Percentiles rank a stretch among this genome's conserved stretches.
These are phyloP conservation scores for Gautieria morchelliformis DNA, from an alignment of 768 basidiomycete species.

Conservation along the genomic window DNA sequence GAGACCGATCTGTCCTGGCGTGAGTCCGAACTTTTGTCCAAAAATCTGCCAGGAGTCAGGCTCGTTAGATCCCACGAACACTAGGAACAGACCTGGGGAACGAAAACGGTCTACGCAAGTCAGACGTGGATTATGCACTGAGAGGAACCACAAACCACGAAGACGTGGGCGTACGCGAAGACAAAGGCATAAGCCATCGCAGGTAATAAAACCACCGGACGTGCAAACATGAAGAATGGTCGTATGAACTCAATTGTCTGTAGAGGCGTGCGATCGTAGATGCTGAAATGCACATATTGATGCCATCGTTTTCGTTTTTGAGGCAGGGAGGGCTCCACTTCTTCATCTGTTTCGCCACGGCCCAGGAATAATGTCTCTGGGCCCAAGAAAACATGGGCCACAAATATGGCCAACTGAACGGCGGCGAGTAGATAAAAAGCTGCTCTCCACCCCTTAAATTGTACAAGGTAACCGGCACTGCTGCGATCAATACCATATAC, in stretches of 20 bases:
- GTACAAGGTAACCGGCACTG: conserved; percentile 2
- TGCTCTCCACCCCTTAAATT: conserved; percentile 8
- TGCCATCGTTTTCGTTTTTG: background rate
- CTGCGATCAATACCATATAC: background rate
- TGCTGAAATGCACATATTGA: background rate
- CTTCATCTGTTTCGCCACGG: background rate
- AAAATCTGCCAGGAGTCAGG: conserved; percentile 8
- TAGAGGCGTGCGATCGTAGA: background rate
- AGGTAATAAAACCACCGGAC: background rate
- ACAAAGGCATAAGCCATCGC: background rate
- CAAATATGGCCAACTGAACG: conserved; percentile 1
- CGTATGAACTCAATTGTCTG: background rate
- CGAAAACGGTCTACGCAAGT: background rate
- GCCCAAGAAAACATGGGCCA: conserved; percentile 9
- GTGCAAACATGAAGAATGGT: background rate
- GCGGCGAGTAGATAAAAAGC: conserved; percentile 5
- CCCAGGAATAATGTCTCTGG: conserved; percentile 6
- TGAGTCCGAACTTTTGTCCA: conserved; percentile 13
- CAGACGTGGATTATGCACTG: background rate
- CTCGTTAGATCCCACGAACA: background rate
- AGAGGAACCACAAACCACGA: background rate
- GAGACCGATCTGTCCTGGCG: conserved; percentile 14
- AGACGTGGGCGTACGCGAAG: background rate
- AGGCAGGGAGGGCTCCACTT: background rate
- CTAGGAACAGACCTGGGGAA: background rate